phyloP scores from a whole-genome alignment of 1,139 yeast genomes.

The Scheffersomyces parashehatae region DNA sequence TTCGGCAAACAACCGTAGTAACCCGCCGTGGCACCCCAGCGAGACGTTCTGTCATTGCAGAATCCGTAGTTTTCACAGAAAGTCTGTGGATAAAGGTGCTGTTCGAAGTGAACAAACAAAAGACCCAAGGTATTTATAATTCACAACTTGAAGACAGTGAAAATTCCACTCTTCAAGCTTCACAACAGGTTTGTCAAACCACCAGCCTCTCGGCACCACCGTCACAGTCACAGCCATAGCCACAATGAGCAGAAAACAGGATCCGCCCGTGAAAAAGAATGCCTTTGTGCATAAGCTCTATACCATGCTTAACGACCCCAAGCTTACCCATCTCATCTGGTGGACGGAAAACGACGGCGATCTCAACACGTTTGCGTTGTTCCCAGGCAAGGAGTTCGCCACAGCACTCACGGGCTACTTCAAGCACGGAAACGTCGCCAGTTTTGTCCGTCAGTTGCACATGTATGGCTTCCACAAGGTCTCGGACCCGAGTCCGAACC shows the following conservation, averaged over 20 bases:
- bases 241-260: conserved; percentile 16
- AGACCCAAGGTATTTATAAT: too few relatives aligned
- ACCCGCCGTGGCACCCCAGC: too few relatives aligned
- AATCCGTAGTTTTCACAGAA: too few relatives aligned
- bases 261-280: conserved; percentile 47
- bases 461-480: conserved; percentile 58
- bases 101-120: too few relatives aligned
- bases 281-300: conserved; percentile 67
- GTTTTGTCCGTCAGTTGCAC: conserved; percentile 49
- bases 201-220: conserved; percentile 1
- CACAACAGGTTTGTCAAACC: neutral
- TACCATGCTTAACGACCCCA: conserved; percentile 58
- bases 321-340: conserved; percentile 55
- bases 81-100: too few relatives aligned
- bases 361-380: conserved; percentile 58
- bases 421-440: conserved; percentile 49
- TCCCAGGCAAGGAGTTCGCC: conserved; percentile 55
- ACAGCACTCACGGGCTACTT: conserved; percentile 43
- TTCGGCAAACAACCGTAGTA: too few relatives aligned
- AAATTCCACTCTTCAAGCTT: too few relatives aligned
- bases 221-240: neutral
- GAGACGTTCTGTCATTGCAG: too few relatives aligned
- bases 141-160: too few relatives aligned
- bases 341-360: conserved; percentile 74
- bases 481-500: conserved; percentile 37